Evolutionary conservation across 257 asterid genomes (phyloP).

Genomic region (Cynanchum wilfordii): DNA sequence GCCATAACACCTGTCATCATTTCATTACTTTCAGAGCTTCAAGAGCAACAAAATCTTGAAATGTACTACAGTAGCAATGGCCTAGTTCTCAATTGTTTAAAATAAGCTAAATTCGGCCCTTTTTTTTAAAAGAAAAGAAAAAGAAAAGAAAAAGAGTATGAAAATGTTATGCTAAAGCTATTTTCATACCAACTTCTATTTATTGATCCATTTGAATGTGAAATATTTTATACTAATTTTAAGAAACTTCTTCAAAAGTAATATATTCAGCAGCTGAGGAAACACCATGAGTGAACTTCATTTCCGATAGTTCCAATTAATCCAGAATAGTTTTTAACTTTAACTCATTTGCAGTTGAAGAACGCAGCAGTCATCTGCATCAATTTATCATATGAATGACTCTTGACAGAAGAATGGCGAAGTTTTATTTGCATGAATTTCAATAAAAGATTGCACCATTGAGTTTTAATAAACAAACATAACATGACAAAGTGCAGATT

Average conservation of each 20-base stretch:
- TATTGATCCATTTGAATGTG: background rate
- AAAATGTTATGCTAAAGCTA: background rate
- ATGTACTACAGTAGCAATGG: too few relatives aligned
- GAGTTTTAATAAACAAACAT: background rate
- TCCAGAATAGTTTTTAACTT: background rate
- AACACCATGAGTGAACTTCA: background rate
- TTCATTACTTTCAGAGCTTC: background rate
- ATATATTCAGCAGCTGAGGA: background rate
- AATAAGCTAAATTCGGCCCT: background rate
- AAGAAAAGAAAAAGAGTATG: background rate
- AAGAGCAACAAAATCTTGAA: background rate
- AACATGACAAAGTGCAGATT: background rate
- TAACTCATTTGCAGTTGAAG: background rate
- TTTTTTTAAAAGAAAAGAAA: too few relatives aligned
- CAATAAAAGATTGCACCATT: background rate
- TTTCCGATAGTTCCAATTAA: background rate
- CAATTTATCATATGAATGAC: background rate
- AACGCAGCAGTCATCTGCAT: background rate
- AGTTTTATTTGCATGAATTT: background rate
- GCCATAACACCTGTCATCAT: background rate
- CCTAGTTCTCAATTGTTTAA: background rate
- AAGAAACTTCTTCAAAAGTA: too few relatives aligned
- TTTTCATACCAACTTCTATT: too few relatives aligned
- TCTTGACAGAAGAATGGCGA: too few relatives aligned
- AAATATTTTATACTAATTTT: too few relatives aligned